Base-by-base conservation (phyloP, 371 early-diverging fungal species). In the Syncephalis fuscata region DNA sequence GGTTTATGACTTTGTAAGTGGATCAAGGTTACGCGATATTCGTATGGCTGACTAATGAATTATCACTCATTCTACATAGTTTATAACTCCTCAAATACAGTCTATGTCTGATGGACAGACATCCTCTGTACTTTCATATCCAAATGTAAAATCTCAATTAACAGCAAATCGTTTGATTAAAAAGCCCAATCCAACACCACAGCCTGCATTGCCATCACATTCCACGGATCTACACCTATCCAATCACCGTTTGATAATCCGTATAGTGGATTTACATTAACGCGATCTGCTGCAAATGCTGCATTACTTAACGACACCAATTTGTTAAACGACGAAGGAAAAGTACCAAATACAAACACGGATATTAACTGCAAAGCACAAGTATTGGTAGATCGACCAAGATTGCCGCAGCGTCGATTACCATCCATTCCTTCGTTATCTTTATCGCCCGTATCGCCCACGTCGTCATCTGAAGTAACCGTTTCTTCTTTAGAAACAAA, bases 171-270 rank as follows among this genome's bases (percentile, higher is more conserved):
- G 5, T 15, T 19, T 11, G 43, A 2, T 17, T 19, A 16, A 9
- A n/a, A 19, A n/a, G 3, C 44, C 43, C 1, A 27, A 21, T 3
- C 16, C 3, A n/a, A 26, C 20, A 45, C 15, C 19, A 21, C 22
- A 19, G 20, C 26, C 44, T 20, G 10, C 5, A 22, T 14, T 19
- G 10, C 44, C 44, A 14, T 36, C 43, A 1, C 5, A 21, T 10
- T 21, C 43, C 36, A 16, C 44, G 19, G 37, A 11, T 3, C 16
- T 21, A 14, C 25, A 20, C n/a, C 44, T 17, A 9, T 20, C 20
- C 1, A 36, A 39, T 26, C 78, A 0, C 61, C 69, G 40, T 71
- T 76, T 48, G 78, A 78, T 48, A 72, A 76, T 45, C 76, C 78
- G 0, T 72, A 63, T 44, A 62, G 72, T 54, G 72, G 68, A 14